phyloP scores from a whole-genome alignment of 495 filamentous ascomycete genomes.

The Chaetomium fimeti region DNA sequence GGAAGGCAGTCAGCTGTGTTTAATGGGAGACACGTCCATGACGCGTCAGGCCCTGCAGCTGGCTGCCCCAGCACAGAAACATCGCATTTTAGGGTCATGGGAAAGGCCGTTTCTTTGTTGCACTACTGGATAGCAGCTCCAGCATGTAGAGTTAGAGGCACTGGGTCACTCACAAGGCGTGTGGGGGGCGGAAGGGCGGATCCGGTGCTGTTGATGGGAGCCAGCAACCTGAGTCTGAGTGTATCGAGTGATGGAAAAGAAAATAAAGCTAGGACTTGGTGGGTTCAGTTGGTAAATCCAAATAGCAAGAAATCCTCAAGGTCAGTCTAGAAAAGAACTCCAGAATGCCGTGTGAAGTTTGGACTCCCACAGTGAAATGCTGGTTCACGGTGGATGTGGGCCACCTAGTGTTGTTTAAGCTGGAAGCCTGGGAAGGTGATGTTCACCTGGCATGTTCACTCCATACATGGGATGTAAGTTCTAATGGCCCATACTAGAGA shows the following conservation, averaged over 20 bases:
- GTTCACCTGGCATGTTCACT: background rate
- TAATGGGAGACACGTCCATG: background rate
- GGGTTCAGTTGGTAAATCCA: background rate
- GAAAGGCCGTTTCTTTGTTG: background rate
- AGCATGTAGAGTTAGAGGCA: background rate
- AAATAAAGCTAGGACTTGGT: background rate
- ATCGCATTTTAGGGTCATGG: background rate
- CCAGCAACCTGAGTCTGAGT: too few species aligned
- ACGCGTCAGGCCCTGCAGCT: background rate
- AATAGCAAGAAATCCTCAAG: background rate
- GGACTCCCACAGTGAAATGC: background rate
- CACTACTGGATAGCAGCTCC: background rate
- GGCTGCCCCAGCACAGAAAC: background rate
- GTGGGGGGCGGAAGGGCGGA: too few species aligned
- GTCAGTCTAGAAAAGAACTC: background rate
- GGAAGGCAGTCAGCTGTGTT: background rate
- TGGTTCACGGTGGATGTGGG: background rate
- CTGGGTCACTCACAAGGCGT: background rate
- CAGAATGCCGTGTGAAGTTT: background rate
- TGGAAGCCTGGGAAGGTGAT: too few species aligned
- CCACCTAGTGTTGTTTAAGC: background rate
- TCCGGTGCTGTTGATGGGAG: background rate
- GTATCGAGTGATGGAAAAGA: too few species aligned
- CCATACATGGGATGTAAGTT: background rate
- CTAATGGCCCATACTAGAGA: background rate